Base-by-base conservation (phyloP, 2,329 filamentous ascomycete species). In the Claviceps arundinis region DNA sequence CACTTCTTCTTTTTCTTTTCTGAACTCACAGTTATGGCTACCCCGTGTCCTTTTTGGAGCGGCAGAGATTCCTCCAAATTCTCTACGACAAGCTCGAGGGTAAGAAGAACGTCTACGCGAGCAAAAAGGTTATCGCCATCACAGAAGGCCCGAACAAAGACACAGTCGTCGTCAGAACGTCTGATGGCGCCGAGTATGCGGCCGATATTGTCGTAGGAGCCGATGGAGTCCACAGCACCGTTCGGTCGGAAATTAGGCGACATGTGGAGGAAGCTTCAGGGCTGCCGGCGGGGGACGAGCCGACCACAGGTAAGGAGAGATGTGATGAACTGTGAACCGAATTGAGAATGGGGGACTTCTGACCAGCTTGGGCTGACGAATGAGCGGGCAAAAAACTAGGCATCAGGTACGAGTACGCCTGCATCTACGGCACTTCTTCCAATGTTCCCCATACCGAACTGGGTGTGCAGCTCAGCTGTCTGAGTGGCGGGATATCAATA, bases 141-240 rank as follows among this genome's bases (percentile, higher is more conserved):
- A 53, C 56, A 22, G 24, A 55, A 14, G 22, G 37, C n/a, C n/a
- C 14, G 14, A 19, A 13, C 9, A 9, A 37, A 13, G 30, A 37
- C 17, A 47, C 45, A 13, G 51, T 37, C n/a, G 9, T 26, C n/a
- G 63, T 70, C 4, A 53, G 56, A 34, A 65, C 67, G 5, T 52
- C 55, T 3, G 70, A 73, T 53, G 67, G 68, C 1, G 59, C 57
- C 3, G 55, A 57, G 2, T 64, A 68, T 51, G 53, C 54, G 1
- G 71, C 65, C 1, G 66, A 68, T 44, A 60, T 74, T 13, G 55
- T 73, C 5, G 59, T 73, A 22, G 71, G 71, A 16, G 65, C 66
- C 7, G 70, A 73, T 56, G 71, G 71, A 4, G 67, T 71, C 5
- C 64, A 69, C 47, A 72, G 69, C 55, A 58, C 56, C 11, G 54